Base-by-base conservation (phyloP, 495 filamentous ascomycete species). In the Viridothelium virens region DNA sequence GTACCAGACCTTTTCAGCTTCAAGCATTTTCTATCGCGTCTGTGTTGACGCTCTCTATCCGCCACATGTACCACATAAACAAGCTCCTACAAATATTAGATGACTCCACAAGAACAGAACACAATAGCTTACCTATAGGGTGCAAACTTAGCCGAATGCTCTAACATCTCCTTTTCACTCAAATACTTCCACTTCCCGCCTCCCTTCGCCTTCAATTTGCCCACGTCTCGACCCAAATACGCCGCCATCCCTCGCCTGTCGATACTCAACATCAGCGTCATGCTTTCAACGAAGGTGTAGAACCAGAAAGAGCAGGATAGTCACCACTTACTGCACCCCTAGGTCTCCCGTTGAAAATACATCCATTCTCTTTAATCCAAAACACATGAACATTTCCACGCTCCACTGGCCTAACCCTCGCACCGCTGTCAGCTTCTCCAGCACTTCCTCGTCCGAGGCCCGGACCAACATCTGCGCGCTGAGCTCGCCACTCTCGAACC, bases 141-240 rank as follows among this genome's bases (percentile, higher is more conserved):
- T 39, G 83, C 81, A 72, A 96, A 98, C 73, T 83, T 85, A 10
- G 88, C 90, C 2, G 90, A 86, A 63, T 88, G 77, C 70, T 92
- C 87, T 70, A 89, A 74, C 94, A 98, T 97, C 70, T 98, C 94
- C 65, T 84, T 83, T 76, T 98, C 94, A 12, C 82, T 81, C 91
- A 97, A 94, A 73, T 96, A 98, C 80, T 97, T 97, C 86, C 90
- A 96, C 80, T 97, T 97, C 64, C 91, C 90, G 66, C 84, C 82
- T 33, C 87, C 88, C 70, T 91, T 91, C 12, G 77, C 80, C 80
- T 96, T 97, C 66, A 96, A 74, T 75, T 91, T 94, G 34, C 77
- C 83, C 2, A 97, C 86, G 74, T 98, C 90, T 68, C 83, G 82
- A 3, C 94, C 95, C 61, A 89, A 77, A 71, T 94, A 92, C 0